Base-by-base conservation (phyloP, 2,329 filamentous ascomycete genomes). In the Venturia carpophila region DNA sequence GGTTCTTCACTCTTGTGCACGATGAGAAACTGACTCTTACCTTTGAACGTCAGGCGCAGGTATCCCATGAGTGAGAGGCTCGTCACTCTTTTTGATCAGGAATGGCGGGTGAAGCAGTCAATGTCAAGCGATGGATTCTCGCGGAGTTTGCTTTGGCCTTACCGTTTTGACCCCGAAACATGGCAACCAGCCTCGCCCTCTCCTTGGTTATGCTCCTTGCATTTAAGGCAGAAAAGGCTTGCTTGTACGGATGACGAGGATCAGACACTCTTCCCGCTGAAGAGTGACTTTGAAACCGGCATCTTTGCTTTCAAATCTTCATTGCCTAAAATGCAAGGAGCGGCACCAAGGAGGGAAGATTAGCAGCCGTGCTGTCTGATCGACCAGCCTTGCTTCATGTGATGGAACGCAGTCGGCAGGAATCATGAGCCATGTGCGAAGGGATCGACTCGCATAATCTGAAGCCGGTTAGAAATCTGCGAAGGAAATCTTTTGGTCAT, bases 401-500 rank as follows among this genome's bases (percentile, higher is more conserved):
- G 21, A 15, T 11, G 15, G 5, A 27, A 21, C 47, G 5, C 10
- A 17, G 24, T 52, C 24, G 47, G 21, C 24, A 27, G 21, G 47
- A 17, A 27, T 52, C 47, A 27, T 27, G 21, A 27, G 21, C 9
- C 21, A 27, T 13, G 21, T 15, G 21, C n/a, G 21, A 52, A 11
- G 11, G 10, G 15, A 13, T 27, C 13, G 9, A 5, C 11, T 11
- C n/a, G 45, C 11, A 24, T 21, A 24, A 47, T 62, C 60, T 62
- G 41, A 17, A 5, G 19, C 27, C 21, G 13, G 60, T 63, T 49
- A 63, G 61, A 63, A 9, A 30, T 24, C 30, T 43, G 42, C 24
- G n/a, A 17, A 49, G 21, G 52, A 34, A 10, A 52, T 24, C 5
- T 63, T 39, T 30, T 63, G 61, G 45, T 63, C 61, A 63, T 63